Percentiles rank a stretch among this genome's conserved stretches.
Evolutionary conservation across 768 basidiomycete genomes (phyloP).

Genomic region (Tulasnella calospora): DNA sequence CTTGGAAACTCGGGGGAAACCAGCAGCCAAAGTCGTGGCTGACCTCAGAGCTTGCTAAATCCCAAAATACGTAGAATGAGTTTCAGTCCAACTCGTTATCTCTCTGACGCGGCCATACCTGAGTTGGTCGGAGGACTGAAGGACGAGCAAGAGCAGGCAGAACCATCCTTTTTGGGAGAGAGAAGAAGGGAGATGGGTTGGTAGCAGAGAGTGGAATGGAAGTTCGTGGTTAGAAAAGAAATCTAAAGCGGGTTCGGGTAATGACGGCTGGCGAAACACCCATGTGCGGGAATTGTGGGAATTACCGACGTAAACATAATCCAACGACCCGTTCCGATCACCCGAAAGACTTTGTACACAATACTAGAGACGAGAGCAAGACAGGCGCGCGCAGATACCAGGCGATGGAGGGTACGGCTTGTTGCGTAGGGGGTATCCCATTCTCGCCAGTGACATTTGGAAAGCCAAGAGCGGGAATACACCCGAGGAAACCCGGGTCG

Average conservation of each 20-base stretch:
- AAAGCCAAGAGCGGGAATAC: neutral
- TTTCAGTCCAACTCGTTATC: neutral
- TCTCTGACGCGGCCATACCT: neutral
- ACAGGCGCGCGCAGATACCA: neutral
- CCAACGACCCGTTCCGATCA: neutral
- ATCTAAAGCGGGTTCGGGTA: neutral
- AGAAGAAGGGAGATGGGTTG: neutral
- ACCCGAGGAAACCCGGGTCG: neutral
- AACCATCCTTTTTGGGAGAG: neutral
- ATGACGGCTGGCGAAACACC: neutral
- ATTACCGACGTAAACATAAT: neutral
- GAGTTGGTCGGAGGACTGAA: conserved; percentile 17
- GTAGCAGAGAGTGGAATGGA: conserved; percentile 5
- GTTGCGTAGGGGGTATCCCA: neutral
- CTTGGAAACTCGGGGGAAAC: conserved; percentile 68
- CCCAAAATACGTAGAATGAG: neutral
- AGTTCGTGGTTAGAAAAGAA: neutral
- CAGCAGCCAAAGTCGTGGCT: conserved; percentile 72
- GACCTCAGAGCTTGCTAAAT: conserved; percentile 25
- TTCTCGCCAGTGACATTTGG: neutral
- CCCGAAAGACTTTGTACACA: neutral
- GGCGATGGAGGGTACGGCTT: neutral
- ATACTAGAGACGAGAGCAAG: neutral
- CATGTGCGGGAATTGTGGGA: conserved; percentile 1
- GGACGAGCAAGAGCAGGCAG: conserved; percentile 16